Conservation (phyloP, 352 stramenopile species). For the Aphanomyces astaci region DNA sequence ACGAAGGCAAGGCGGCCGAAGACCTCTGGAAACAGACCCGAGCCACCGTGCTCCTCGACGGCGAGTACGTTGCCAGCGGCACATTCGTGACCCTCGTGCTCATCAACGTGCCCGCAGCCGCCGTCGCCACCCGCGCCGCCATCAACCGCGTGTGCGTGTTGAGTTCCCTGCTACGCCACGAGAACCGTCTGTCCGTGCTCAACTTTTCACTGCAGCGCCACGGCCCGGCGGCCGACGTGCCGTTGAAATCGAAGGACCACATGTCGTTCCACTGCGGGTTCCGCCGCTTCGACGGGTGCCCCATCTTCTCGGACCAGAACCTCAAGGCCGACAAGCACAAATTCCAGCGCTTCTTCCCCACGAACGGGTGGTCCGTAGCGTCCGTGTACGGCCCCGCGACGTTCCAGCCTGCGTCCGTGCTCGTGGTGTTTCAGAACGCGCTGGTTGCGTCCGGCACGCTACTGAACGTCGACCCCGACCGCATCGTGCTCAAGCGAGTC, state of each 20-base stretch:
- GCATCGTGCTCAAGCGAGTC: constrained; percentile 97
- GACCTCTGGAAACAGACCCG: constrained; percentile 58
- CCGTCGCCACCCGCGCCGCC: constrained; percentile 46
- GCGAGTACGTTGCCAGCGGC: constrained; percentile 86
- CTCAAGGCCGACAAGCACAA: constrained; percentile 99
- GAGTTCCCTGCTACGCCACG: constrained; percentile 89
- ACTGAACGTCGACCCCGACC: constrained; percentile 94
- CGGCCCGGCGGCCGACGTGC: constrained; percentile 52
- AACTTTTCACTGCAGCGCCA: constrained; percentile 94
- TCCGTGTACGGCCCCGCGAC: constrained; percentile 90
- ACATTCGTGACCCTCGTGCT: constrained; percentile 89
- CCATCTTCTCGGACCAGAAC: constrained; percentile 97
- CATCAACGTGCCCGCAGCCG: constrained; percentile 51
- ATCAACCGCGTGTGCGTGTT: constrained; percentile 55
- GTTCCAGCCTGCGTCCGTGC: constrained; percentile 93
- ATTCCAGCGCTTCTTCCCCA: constrained; percentile 95
- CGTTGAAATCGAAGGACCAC: constrained; percentile 95
- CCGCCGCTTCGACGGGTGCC: constrained; percentile 86
- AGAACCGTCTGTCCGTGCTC: constrained; percentile 96
- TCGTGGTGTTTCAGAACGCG: constrained; percentile 89
- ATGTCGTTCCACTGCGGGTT: constrained; percentile 96
- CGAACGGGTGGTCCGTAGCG: constrained; percentile 84
- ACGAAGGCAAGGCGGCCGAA: constrained; percentile 64
- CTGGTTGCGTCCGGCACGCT: constrained; percentile 93
- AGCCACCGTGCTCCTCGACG: constrained; percentile 49